phyloP scores from a whole-genome alignment of 257 asterid genomes.

The Fraxinus anomala region DNA sequence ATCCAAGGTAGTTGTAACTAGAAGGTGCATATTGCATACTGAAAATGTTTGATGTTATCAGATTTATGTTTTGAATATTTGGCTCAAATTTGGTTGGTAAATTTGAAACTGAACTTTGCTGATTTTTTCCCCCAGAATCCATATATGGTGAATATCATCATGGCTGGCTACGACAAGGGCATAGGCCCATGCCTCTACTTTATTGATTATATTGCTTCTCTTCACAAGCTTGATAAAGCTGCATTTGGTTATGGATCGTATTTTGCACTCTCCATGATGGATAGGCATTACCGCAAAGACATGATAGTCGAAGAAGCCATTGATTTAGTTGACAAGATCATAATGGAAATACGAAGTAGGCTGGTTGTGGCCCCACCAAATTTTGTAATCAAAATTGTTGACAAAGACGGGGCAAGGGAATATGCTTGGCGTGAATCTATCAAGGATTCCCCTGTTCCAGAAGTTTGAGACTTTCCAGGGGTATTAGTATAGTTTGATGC shows the following conservation, averaged over 20 bases:
- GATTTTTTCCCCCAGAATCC: slow-evolving; percentile 59
- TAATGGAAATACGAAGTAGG: slow-evolving; percentile 79
- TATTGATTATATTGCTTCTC: slow-evolving; percentile 79
- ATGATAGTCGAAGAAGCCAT: slow-evolving; percentile 74
- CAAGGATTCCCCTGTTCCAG: slow-evolving; percentile 44
- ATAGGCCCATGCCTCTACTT: slow-evolving; percentile 82
- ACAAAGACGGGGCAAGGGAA: slow-evolving; percentile 83
- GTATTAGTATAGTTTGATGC: neutral
- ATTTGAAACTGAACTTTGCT: neutral
- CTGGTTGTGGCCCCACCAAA: slow-evolving; percentile 90
- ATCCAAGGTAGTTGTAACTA: neutral
- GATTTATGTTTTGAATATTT: neutral
- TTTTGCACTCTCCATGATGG: slow-evolving; percentile 92
- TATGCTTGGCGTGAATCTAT: slow-evolving; percentile 79
- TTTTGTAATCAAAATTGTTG: slow-evolving; percentile 88
- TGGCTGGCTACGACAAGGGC: slow-evolving; percentile 94
- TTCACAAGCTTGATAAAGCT: slow-evolving; percentile 87
- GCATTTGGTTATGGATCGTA: slow-evolving; percentile 94
- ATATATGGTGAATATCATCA: slow-evolving; percentile 72
- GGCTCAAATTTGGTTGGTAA: neutral
- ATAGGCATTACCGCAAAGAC: slow-evolving; percentile 80
- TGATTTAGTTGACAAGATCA: slow-evolving; percentile 77
- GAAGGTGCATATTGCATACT: neutral
- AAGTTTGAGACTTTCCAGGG: neutral
- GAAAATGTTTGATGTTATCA: neutral